Conservation (phyloP, 192 early-diverging fungal species). For the Mycoemilia scoparia region DNA sequence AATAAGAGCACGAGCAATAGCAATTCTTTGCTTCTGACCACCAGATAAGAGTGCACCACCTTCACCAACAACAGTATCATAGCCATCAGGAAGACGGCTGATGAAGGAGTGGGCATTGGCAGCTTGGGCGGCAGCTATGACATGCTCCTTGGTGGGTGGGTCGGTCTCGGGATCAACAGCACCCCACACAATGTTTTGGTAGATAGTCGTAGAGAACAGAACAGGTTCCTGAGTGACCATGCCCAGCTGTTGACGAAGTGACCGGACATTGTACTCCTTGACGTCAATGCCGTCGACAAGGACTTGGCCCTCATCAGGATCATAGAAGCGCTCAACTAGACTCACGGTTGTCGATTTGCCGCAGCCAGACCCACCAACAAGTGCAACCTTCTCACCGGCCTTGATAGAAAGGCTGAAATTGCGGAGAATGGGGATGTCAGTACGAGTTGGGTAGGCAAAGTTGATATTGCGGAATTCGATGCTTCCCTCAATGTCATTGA, state of each 20-base stretch:
- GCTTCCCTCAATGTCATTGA: conserved; percentile 33
- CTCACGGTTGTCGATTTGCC: conserved; percentile 76
- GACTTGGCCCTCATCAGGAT: conserved; percentile 32
- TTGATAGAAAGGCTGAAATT: conserved; percentile 46
- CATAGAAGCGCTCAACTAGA: conserved; percentile 78
- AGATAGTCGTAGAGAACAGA: conserved; percentile 61
- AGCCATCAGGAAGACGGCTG: conserved; percentile 45
- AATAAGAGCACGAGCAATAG: conserved; percentile 82
- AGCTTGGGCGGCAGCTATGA: conserved; percentile 38
- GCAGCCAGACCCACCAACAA: conserved; percentile 75
- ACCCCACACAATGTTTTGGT: conserved; percentile 68
- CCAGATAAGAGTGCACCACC: conserved; percentile 63
- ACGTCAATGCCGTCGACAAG: conserved; percentile 65
- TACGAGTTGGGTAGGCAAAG: conserved; percentile 73
- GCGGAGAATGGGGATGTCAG: conserved; percentile 62
- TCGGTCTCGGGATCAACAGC: conserved; percentile 24
- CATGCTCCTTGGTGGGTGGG: conserved; percentile 50
- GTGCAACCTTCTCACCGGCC: conserved; percentile 71
- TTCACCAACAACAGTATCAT: conserved; percentile 83
- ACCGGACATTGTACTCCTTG: conserved; percentile 57
- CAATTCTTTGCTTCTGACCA: conserved; percentile 92
- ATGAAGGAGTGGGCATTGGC: conserved; percentile 70
- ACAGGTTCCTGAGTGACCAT: conserved; percentile 85
- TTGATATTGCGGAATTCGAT: conserved; percentile 59
- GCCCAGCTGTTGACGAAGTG: conserved; percentile 71